phyloP scores from a whole-genome alignment of 306 rosid species.

The Arachis hypogaea region DNA sequence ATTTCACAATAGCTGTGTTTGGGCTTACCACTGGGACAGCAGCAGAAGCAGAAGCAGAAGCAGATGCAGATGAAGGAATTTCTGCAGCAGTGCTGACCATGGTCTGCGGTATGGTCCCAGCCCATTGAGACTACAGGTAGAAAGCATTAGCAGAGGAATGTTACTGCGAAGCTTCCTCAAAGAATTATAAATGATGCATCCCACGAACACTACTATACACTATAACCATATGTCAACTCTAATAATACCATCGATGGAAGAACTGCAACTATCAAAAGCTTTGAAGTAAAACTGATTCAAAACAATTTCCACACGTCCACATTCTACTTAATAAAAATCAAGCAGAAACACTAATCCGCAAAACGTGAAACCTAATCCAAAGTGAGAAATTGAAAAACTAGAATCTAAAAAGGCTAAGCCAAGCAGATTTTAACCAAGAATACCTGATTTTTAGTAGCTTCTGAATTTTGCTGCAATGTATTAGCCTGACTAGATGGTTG shows the following conservation, averaged over 20 bases:
- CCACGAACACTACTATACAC: slow-evolving; percentile 17
- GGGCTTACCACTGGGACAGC: slow-evolving; percentile 51
- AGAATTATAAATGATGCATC: slow-evolving; percentile 8
- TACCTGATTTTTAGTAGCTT: slow-evolving; percentile 76
- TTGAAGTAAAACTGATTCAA: slow-evolving; percentile 16
- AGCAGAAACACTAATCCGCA: slow-evolving; percentile 9
- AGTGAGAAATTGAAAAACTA: slow-evolving; percentile 19
- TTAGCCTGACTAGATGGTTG: slow-evolving; percentile 80
- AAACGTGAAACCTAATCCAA: slow-evolving; percentile 14
- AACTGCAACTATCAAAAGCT: slow-evolving; percentile 16
- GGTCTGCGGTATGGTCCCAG: slow-evolving; percentile 53
- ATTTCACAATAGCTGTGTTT: slow-evolving; percentile 50
- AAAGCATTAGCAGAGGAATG: slow-evolving; percentile 37
- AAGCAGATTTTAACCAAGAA: slow-evolving; percentile 26
- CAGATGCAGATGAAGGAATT: slow-evolving; percentile 63
- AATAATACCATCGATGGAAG: not conserved
- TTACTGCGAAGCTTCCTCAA: slow-evolving; percentile 4
- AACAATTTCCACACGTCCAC: slow-evolving; percentile 2
- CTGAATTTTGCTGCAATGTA: slow-evolving; percentile 63
- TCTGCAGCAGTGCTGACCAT: slow-evolving; percentile 52
- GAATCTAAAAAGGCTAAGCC: slow-evolving; percentile 25
- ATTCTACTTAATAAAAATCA: slow-evolving; percentile 10
- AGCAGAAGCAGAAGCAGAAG: slow-evolving; percentile 42
- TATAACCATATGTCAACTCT: slow-evolving; percentile 25
- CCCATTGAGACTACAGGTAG: slow-evolving; percentile 64